Conservation (phyloP, 106 monocot genomes). For the Platanthera guangdongensis region DNA sequence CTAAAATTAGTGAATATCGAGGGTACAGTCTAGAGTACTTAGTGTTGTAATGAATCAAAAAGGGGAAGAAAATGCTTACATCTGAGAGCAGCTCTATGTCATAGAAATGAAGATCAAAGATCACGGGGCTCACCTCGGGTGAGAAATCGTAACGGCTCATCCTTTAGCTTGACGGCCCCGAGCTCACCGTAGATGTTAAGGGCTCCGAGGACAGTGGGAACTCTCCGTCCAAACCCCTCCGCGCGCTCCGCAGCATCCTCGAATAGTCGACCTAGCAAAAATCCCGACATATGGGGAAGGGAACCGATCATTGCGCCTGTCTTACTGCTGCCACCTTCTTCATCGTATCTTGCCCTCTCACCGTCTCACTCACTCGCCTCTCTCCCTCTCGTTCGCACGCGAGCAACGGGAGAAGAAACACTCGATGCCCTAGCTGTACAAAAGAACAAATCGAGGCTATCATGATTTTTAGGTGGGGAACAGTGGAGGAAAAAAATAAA, state of each 20-base stretch:
- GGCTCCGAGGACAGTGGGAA: constrained; percentile 24
- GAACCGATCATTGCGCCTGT: constrained; percentile 33
- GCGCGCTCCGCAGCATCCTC: constrained; percentile 56
- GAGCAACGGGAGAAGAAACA: too few species aligned
- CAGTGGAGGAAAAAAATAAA: too few species aligned
- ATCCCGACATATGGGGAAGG: background rate
- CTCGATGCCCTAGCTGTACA: too few species aligned
- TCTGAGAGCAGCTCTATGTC: constrained; percentile 68
- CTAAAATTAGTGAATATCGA: background rate
- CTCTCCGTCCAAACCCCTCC: constrained; percentile 48
- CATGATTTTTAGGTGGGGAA: too few species aligned
- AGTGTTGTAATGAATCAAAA: background rate
- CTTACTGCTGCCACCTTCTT: constrained; percentile 24
- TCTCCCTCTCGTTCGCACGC: background rate
- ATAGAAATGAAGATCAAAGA: constrained; percentile 67
- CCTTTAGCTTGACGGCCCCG: constrained; percentile 30
- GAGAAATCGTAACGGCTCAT: constrained; percentile 27
- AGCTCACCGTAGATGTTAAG: constrained; percentile 20
- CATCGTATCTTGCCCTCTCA: constrained; percentile 7
- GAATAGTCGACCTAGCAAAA: constrained; percentile 48
- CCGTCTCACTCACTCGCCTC: background rate
- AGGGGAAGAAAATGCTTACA: constrained; percentile 13
- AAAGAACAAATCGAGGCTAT: too few species aligned
- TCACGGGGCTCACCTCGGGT: constrained; percentile 55
- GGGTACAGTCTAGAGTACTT: background rate